These are phyloP conservation scores for Suhomyces sp. DNA, from an alignment of 805 yeast species.

Conservation along the genomic window DNA sequence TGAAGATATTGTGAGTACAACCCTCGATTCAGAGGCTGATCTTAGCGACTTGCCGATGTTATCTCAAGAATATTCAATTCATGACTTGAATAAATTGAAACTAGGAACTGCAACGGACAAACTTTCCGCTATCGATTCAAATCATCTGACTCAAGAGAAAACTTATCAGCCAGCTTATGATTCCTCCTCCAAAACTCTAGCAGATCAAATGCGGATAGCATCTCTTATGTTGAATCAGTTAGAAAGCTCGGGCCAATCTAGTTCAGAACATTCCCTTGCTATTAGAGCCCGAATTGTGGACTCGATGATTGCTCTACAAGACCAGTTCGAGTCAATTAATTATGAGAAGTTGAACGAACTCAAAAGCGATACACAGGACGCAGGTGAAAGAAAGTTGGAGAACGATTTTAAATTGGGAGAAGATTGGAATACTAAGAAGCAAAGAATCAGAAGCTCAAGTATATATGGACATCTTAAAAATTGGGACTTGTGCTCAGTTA, in stretches of 20 bases:
- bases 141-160: too few relatives aligned
- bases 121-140: too few relatives aligned
- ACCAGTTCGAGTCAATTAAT: constrained; percentile 38
- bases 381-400: constrained; percentile 86
- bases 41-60: constrained; percentile 63
- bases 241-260: constrained; percentile 68
- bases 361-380: constrained; percentile 61
- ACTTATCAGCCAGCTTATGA: too few relatives aligned
- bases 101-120: too few relatives aligned
- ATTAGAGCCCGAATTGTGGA: constrained; percentile 20
- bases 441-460: constrained; percentile 73
- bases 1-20: too few relatives aligned
- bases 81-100: constrained; percentile 9
- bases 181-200: too few relatives aligned
- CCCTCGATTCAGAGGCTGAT: constrained; percentile 42
- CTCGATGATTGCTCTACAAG: constrained; percentile 37
- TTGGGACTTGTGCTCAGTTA: constrained; percentile 95
- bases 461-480: constrained; percentile 81
- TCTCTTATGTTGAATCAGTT: constrained; percentile 91
- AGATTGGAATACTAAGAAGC: constrained; percentile 85
- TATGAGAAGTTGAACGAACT: constrained; percentile 43
- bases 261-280: constrained; percentile 31
- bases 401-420: constrained; percentile 92
- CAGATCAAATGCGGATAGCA: constrained; percentile 90
- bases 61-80: constrained; percentile 6